Evolutionary conservation across 768 basidiomycete species (phyloP).

Genomic region (Tulasnella sp.): DNA sequence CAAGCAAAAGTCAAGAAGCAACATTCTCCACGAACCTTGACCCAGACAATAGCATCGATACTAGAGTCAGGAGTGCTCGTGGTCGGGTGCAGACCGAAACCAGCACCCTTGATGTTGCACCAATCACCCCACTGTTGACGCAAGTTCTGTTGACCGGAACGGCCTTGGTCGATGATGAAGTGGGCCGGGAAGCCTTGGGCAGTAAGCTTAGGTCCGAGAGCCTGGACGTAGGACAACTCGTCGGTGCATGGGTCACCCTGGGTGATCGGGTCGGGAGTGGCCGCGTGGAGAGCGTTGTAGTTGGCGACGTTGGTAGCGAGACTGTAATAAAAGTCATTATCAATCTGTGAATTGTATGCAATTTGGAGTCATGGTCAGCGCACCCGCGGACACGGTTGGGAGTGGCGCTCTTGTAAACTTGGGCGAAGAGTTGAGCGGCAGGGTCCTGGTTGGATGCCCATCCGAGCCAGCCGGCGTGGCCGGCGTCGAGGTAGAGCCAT

Average conservation of each 20-base stretch:
- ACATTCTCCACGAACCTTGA: slow-evolving; percentile 37
- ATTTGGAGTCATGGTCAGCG: not conserved
- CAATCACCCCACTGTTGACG: slow-evolving; percentile 61
- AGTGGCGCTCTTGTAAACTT: slow-evolving; percentile 51
- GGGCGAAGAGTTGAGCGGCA: slow-evolving; percentile 54
- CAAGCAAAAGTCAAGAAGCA: not conserved
- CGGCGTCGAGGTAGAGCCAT: slow-evolving; percentile 61
- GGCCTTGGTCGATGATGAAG: slow-evolving; percentile 66
- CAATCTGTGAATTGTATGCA: too few relatives aligned
- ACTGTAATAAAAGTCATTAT: slow-evolving; percentile 32
- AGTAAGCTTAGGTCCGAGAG: slow-evolving; percentile 39
- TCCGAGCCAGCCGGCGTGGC: slow-evolving; percentile 56
- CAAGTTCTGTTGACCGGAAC: slow-evolving; percentile 60
- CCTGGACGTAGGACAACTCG: slow-evolving; percentile 39
- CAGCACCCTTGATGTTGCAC: slow-evolving; percentile 64
- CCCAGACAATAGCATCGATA: slow-evolving; percentile 62
- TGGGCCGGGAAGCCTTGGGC: slow-evolving; percentile 39
- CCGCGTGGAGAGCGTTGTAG: slow-evolving; percentile 44
- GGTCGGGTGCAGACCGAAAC: slow-evolving; percentile 60
- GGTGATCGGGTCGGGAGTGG: slow-evolving; percentile 58
- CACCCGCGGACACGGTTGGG: slow-evolving; percentile 53
- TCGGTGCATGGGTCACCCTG: slow-evolving; percentile 50
- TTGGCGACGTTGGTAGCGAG: slow-evolving; percentile 53
- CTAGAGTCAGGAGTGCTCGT: slow-evolving; percentile 50
- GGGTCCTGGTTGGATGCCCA: slow-evolving; percentile 59